Base-by-base conservation (phyloP, 163 green algal genomes). In the Coccomyxa subellipsoidea region DNA sequence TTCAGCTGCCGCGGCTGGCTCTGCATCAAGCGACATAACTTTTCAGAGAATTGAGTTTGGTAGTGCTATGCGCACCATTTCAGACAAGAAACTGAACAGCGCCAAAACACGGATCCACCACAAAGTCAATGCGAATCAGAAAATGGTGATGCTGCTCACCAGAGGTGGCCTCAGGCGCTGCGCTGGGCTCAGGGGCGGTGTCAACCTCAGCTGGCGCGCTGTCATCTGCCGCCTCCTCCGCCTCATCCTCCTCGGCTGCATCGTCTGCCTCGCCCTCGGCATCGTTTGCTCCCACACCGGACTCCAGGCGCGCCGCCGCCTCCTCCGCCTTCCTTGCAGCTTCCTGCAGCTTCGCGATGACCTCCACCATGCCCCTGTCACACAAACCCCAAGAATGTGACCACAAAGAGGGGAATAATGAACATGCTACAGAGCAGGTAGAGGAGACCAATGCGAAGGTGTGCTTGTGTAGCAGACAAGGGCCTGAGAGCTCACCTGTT, bases 301-400 rank as follows among this genome's bases (percentile, higher is more conserved):
- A 34, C 80, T 83, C 77, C 59, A 79, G 29, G 78, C 79, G 37
- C 36, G 35, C 77, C 9, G 83, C 82, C 10, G 69, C 85, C 38
- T 86, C 71, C 27, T 79, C 36, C 32, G 80, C 86, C 32, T 71
- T 47, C 36, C 82, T 34, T 12, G 85, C 84, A 21, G 75, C 80
- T n/a, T 66, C 83, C 84, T 92, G 85, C 79, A 96, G 86, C 80
- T 86, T 88, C 39, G 79, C 82, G 69, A 96, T 93, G 10, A 94
- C 84, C 2, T 84, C 88, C 15, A 69, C 84, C 87, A 96, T 95
- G 81, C 93, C 92, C 84, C 83, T 86, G 82, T 38, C 31, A 32
- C 31, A 40, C 32, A 12, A 39, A 81, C 3, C 25, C 25, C 76
- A n/a, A 34, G 69, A 18, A 18, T 36, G 15, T 37, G 21, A 59